phyloP scores from a whole-genome alignment of 768 basidiomycete genomes.

The Russula ochroleuca region DNA sequence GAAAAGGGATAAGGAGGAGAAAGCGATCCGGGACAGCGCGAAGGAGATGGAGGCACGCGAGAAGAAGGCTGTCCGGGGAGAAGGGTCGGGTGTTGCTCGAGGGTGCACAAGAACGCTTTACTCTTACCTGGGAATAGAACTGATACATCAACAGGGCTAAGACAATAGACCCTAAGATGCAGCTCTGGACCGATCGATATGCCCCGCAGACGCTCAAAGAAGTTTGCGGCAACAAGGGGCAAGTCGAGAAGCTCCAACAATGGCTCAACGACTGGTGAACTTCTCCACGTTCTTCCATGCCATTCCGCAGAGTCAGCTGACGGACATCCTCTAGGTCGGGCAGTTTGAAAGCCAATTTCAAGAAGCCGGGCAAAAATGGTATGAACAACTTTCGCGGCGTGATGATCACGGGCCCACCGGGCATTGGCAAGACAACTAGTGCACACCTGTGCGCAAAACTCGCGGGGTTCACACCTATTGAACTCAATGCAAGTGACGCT shows the following conservation, averaged over 20 bases:
- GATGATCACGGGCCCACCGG: constrained; percentile 89
- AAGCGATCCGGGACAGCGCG: constrained; percentile 66
- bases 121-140: background rate
- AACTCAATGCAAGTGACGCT: constrained; percentile 93
- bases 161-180: constrained; percentile 46
- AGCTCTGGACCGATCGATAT: constrained; percentile 95
- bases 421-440: constrained; percentile 96
- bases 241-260: constrained; percentile 79
- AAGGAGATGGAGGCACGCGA: constrained; percentile 76
- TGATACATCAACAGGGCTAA: constrained; percentile 32
- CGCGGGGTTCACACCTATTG: constrained; percentile 90
- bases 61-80: constrained; percentile 41
- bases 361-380: constrained; percentile 88
- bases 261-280: constrained; percentile 88
- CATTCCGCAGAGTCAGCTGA: background rate
- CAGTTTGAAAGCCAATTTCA: constrained; percentile 73
- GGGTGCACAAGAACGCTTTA: constrained; percentile 28
- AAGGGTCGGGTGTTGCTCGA: constrained; percentile 22
- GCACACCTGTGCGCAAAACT: constrained; percentile 89
- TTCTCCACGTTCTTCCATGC: background rate
- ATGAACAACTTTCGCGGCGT: constrained; percentile 84
- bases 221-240: constrained; percentile 91
- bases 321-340: constrained; percentile 50
- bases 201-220: constrained; percentile 86
- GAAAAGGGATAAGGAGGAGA: constrained; percentile 75